Evolutionary conservation across 2,329 filamentous ascomycete species (phyloP), one percentile per base, ranked within the genome.

Genomic region (Fusarium goolgardi): DNA sequence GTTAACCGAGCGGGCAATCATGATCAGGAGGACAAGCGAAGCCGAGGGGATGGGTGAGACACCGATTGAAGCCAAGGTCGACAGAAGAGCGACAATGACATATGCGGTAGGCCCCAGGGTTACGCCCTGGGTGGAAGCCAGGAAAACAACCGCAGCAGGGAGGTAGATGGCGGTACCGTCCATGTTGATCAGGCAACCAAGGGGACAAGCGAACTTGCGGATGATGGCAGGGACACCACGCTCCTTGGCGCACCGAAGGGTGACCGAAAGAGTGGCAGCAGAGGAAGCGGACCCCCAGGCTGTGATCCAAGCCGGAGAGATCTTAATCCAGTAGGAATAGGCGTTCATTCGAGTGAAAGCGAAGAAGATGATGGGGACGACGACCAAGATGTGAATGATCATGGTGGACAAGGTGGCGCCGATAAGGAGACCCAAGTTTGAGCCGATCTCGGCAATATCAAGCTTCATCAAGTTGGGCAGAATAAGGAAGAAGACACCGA

Each of bases 111-210:
- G 76, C 25, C 74, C 75, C 16, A 86, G 78, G 0, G 70, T 74
- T 21, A 81, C 80, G 56, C 81, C 82, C 67, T 86, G 83, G 0
- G 84, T 86, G 16, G 79, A 76, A 39, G 84, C 84, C 29, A 86
- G 73, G 75, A 86, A 86, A 21, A 84, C 81, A 18, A 86, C 82
- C 49, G 82, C 82, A 12, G 83, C 79, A 5, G 84, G 84, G 67
- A 86, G 85, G 73, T 86, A 86, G 55, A 86, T 86, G 35, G 84
- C 83, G 3, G 84, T 86, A n/a, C 79, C 83, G 57, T 85, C 83
- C 83, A 85, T 85, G 73, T 84, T 84, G 43, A 85, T 79, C 45
- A 84, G 63, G 35, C 80, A 82, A 5, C 84, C 84, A 0, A 86
- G 76, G 0, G 84, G 84, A 15, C 82, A 77, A 3, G 75, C 57